Evolutionary conservation across 2,329 filamentous ascomycete genomes (phyloP).

Genomic region (Chalara sp.): DNA sequence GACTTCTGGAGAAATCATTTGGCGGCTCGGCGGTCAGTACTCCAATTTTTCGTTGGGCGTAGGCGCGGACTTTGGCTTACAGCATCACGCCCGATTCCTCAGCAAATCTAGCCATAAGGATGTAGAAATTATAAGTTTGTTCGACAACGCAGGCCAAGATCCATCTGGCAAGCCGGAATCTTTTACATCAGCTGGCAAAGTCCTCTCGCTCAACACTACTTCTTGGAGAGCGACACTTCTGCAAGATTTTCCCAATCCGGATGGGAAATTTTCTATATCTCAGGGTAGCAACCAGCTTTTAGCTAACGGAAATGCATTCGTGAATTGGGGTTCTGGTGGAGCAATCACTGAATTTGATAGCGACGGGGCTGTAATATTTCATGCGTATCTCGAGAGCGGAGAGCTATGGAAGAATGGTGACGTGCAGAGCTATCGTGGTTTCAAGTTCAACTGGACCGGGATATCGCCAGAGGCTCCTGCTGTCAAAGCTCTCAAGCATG

Average conservation of each 20-base stretch:
- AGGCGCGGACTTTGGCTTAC: constrained; percentile 41
- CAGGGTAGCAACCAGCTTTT: constrained; percentile 20
- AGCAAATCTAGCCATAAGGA: constrained; percentile 16
- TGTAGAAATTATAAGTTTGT: constrained; percentile 15
- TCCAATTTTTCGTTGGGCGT: constrained; percentile 35
- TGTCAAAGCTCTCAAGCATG: constrained; percentile 27
- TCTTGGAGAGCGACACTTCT: constrained; percentile 13
- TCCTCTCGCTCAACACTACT: constrained; percentile 15
- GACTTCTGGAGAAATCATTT: constrained; percentile 38
- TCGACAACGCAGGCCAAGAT: constrained; percentile 16
- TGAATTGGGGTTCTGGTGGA: constrained; percentile 19
- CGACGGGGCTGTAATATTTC: constrained; percentile 30
- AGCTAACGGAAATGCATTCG: constrained; percentile 17
- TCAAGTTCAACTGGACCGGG: constrained; percentile 33
- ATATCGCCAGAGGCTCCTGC: constrained; percentile 29
- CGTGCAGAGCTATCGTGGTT: constrained; percentile 33
- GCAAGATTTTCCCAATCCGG: constrained; percentile 14
- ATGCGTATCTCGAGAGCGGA: constrained; percentile 32
- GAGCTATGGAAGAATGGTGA: constrained; percentile 8
- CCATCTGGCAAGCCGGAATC: constrained; percentile 7
- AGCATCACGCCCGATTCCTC: constrained; percentile 40
- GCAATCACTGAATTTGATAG: constrained; percentile 19
- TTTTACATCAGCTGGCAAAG: constrained; percentile 15
- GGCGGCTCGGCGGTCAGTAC: constrained; percentile 38
- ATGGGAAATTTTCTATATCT: constrained; percentile 14